Evolutionary conservation across 1,139 yeast genomes (phyloP), one percentile per base, ranked within the genome.

Genomic region (Petasospora fabianii): DNA sequence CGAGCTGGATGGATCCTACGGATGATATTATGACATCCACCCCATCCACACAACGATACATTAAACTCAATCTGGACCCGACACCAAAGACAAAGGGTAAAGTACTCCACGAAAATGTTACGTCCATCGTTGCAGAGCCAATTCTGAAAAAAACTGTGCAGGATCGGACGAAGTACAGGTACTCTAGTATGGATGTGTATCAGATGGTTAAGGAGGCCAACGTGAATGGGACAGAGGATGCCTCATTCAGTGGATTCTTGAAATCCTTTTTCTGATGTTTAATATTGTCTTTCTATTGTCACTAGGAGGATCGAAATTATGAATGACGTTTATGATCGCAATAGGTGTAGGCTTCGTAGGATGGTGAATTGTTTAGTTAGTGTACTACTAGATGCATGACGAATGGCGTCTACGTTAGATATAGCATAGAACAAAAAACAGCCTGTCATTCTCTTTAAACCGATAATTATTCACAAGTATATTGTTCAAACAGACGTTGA

Each of bases 1-100:
- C 57, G 3, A 48, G 52, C 24, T 59, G 62, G 62, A 57, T 59
- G 62, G 60, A 57, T 24, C 54, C 59, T 7, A 45, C 50, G 14
- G 61, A 56, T 11, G 54, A 43, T 16, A 13, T 41, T 2, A 13
- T 28, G 8, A 33, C 44, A 3, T 42, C 51, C 2, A 42, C 56
- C 3, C 55, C 54, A 4, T 38, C 35, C 10, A 45, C 50, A 9
- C 36, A 48, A 19, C 33, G 55, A 13, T 51, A 54, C 33, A 44
- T 52, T n/a, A 45, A 46, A 32, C 24, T 48, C 32, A 51, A 51
- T 29, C 28, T 50, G 13, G 41, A 50, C 32, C 54, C 56, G 11
- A 38, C 35, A 6, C 38, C 43, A 4, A 36, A 30, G 12, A 24
- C 30, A 19, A 21, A 15, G 4, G 24, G 35, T 3, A 40, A 27